Percentiles rank a stretch among this genome's conserved stretches.
Conservation (phyloP, 768 basidiomycete genomes). For the Rhodotorula toruloides region DNA sequence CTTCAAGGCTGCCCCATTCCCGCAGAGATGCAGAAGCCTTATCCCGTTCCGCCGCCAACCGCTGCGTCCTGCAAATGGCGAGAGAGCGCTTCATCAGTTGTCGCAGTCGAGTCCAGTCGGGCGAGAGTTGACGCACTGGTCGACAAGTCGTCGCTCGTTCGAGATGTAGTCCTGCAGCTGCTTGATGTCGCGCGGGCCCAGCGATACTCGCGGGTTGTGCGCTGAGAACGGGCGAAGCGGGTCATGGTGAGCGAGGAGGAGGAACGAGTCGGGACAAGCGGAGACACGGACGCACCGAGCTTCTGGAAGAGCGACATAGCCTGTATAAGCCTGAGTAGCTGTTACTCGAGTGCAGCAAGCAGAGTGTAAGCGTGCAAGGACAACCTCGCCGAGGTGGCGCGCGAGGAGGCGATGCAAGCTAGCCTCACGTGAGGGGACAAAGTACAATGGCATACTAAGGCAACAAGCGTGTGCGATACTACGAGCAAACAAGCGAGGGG, state of each 20-base stretch:
- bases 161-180: constrained; percentile 33
- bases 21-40: constrained; percentile 44
- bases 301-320: neutral
- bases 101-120: neutral
- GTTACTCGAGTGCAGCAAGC: neutral
- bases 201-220: constrained; percentile 29
- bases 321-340: no score
- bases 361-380: no score
- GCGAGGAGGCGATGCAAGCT: no score
- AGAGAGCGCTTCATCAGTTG: neutral
- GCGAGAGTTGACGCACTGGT: constrained; percentile 13
- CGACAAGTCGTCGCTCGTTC: constrained; percentile 20
- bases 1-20: constrained; percentile 47
- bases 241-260: neutral
- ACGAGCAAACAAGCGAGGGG: no score
- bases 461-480: no score
- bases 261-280: neutral
- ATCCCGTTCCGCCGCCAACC: constrained; percentile 39
- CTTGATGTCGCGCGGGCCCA: constrained; percentile 28
- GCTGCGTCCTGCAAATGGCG: constrained; percentile 1
- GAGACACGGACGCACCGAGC: neutral
- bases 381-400: no score
- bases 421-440: no score
- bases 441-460: no score
- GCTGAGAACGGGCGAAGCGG: constrained; percentile 7